Evolutionary conservation across 805 yeast genomes (phyloP), one percentile per base, ranked within the genome.

Genomic region (Komagataella kurtzmanii): DNA sequence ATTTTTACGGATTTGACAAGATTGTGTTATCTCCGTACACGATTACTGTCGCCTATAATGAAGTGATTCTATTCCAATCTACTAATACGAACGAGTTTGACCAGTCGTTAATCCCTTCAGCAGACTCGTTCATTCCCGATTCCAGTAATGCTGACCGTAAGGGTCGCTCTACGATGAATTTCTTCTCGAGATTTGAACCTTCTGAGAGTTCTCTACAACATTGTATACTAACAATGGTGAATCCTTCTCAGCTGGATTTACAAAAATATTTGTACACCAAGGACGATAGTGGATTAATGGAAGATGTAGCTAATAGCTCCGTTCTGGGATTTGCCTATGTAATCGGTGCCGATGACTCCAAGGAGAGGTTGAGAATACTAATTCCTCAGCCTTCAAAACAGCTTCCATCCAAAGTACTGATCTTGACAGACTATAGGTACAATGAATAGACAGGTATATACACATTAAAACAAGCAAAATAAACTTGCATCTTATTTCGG

Each of bases 321-420:
- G 81, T 88, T 0, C 62, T 87, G 56, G 98, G 99, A 0, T 91
- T 80, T 66, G 86, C 83, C 3, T 83, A 87, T 55, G 78, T 81
- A 3, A 67, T 75, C 7, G 57, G 63, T 36, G 60, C 62, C 49
- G 95, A 90, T 60, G 97, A 91, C 56, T 69, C 77, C 14, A 83
- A 81, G 59, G 74, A 77, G 14, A 83, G 78, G 57, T 61, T 87
- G 52, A 83, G 83, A 59, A 72, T 93, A 7, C 70, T 91, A 55
- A 72, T 89, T 55, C 98, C 99, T 0, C 84, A 88, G 4, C 97
- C 96, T 2, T 95, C 96, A 1, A 70, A 61, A 23, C 68, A 83
- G 45, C 69, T 90, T 21, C 99, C 99, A 0, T 74, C 81, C 23
- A 79, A 81, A 55, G 81, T 85, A 2, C 72, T 88, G 59, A 64